phyloP scores from a whole-genome alignment of 2,329 filamentous ascomycete species.

The Gliomastix tumulicola region DNA sequence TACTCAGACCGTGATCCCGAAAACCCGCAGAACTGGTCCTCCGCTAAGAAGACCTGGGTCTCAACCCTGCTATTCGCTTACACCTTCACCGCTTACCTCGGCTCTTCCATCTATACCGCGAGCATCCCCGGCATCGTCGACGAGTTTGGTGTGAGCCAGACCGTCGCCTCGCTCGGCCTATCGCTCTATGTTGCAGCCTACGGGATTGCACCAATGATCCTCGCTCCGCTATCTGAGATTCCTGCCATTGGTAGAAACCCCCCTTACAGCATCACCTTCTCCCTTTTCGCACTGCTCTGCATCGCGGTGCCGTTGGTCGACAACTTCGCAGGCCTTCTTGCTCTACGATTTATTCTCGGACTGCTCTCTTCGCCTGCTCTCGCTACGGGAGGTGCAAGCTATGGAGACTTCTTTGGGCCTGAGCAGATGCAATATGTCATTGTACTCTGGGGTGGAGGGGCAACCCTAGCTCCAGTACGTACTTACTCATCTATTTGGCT shows the following conservation, averaged over 20 bases:
- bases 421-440: too few relatives aligned
- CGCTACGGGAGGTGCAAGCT: conserved; percentile 16
- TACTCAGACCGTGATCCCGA: conserved; percentile 40
- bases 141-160: conserved; percentile 38
- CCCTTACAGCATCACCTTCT: conserved; percentile 49
- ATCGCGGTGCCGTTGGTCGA: conserved; percentile 45
- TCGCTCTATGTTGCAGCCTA: conserved; percentile 42
- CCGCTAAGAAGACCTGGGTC: conserved; percentile 24
- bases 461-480: neutral
- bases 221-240: conserved; percentile 51
- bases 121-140: conserved; percentile 32
- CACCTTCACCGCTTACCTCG: conserved; percentile 38
- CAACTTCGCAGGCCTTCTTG: conserved; percentile 46
- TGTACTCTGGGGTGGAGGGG: neutral
- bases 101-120: conserved; percentile 30
- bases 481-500: neutral
- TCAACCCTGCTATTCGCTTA: conserved; percentile 34
- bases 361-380: conserved; percentile 28
- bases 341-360: conserved; percentile 42
- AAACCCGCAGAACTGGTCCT: conserved; percentile 44
- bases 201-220: conserved; percentile 40
- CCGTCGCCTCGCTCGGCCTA: conserved; percentile 43
- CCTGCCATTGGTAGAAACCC: conserved; percentile 50
- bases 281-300: conserved; percentile 48
- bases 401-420: conserved; percentile 20